Evolutionary conservation across 108 stramenopile genomes (phyloP), one percentile per base, ranked within the genome.

Genomic region (Cyclotella atomus): DNA sequence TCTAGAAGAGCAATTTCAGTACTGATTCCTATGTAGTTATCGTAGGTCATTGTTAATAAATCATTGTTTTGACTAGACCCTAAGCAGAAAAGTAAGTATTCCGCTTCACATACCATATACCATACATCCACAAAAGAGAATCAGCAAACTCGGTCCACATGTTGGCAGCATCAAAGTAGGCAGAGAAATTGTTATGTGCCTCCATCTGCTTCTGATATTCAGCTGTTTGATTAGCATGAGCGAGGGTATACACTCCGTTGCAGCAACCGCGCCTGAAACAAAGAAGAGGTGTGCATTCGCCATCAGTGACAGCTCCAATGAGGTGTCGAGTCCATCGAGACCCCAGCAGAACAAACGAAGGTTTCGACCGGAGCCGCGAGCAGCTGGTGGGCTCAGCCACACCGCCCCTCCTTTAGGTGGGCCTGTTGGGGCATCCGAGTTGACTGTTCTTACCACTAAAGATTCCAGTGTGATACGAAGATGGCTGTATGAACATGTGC

Each of bases 391-490:
- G 46, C 67, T 75, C 45, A 34, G 66, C 5, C 57, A 75, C 49
- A 66, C 41, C 10, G 60, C 59, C 21, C 70, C 77, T 23, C 44
- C 70, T 33, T 70, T 77, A 19, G 46, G 36, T 10, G 77, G 77
- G 55, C 32, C 56, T 19, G 45, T 71, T 47, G 78, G 73, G 21
- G 78, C 77, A 25, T 70, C 77, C 10, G 50, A 68, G 35, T 20
- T 90, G 16, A 82, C 84, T 3, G 85, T 91, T 7, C 32, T 75
- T 23, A 87, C 87, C 43, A 91, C 90, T 2, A 91, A 85, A 44
- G 72, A 86, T 56, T 79, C 86, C 7, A 34, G 45, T 25, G 62
- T 70, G 1, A 75, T 91, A 38, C 73, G 74, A 19, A 34, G 73
- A 9, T 91, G 90, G 90, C 77, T 91, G 5, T 61, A 72, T 15